Evolutionary conservation across 2,329 filamentous ascomycete species (phyloP).

Genomic region (Fusarium newnesense): DNA sequence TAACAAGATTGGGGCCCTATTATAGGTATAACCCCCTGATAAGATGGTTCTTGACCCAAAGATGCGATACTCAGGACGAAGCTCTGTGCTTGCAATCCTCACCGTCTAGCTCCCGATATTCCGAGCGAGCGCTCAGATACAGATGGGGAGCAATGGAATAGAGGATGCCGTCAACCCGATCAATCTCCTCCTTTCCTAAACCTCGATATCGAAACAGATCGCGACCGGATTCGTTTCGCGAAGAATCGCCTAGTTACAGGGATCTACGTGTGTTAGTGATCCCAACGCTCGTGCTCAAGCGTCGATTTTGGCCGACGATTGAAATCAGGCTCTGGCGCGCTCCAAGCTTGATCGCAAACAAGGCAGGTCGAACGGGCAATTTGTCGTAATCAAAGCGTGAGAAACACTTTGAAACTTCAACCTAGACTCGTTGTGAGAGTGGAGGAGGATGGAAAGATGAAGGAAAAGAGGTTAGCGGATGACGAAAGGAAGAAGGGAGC

Average conservation of each 20-base stretch:
- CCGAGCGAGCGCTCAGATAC: conserved; percentile 37
- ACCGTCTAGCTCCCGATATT: conserved; percentile 27
- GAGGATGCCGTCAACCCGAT: conserved; percentile 34
- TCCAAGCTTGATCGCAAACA: conserved; percentile 13
- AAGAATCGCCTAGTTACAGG: not conserved
- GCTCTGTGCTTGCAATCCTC: conserved; percentile 68
- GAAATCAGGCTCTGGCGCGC: conserved; percentile 12
- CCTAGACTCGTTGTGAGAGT: not conserved
- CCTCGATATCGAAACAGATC: conserved; percentile 23
- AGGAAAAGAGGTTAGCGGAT: not conserved
- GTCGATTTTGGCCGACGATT: conserved; percentile 3
- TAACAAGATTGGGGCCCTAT: conserved; percentile 37
- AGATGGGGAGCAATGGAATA: conserved; percentile 28
- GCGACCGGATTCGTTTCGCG: conserved; percentile 11
- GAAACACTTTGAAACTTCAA: not conserved
- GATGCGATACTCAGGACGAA: conserved; percentile 64
- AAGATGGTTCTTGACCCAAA: conserved; percentile 34
- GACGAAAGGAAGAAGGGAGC: conserved; percentile 22
- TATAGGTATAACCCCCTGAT: conserved; percentile 32
- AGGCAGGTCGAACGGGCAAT: not conserved
- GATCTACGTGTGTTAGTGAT: not conserved
- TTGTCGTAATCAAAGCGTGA: not conserved
- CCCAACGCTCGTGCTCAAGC: not conserved
- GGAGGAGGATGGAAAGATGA: not conserved
- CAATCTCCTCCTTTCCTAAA: conserved; percentile 37